Base-by-base conservation (phyloP, 2,329 filamentous ascomycete species). In the Fusarium foetens region DNA sequence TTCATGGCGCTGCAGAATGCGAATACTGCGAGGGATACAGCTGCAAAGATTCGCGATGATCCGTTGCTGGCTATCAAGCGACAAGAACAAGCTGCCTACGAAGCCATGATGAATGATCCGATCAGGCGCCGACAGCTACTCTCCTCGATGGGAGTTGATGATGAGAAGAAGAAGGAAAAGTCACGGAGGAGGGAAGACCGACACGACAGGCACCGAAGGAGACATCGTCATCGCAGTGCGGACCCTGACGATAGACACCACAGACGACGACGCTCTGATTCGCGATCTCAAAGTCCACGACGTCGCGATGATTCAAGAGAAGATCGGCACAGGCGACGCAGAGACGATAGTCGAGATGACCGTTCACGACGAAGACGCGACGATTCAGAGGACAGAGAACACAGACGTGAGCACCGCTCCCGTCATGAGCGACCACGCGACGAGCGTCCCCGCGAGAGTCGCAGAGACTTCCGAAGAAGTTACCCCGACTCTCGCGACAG, bases 31-130 rank as follows among this genome's bases (percentile, higher is more conserved):
- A 87, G 93, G 71, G 96, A 99, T 80, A 94, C 91, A 1, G 92
- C 94, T 35, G 83, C 90, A 52, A 99, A 99, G 84, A 91, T 98
- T 51, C 88, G 94, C 71, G 93, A 97, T 73, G 96, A 99, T 79
- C 96, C 96, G 1, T 86, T 99, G 77, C 85, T 98, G 38, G 94
- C 95, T 29, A 98, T 99, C 80, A 97, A 97, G 86, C 93, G 91
- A 79, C 92, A 97, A 79, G 95, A 98, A 80, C 93, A 95, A 81
- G 91, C 91, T 33, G 91, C 92, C 4, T 94, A 94, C 79, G 90
- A 92, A 75, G 88, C 90, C 13, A 92, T 94, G 89, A 94, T 93
- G 89, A 93, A 91, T 74, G 92, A 94, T 76, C 91, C 92, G 0
- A 86, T 89, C 70, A 91, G 88, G 83, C 86, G 91, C 71, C 85